Evolutionary conservation across 2,329 filamentous ascomycete species (phyloP), one percentile per base, ranked within the genome.

Genomic region (Sporothrix variecibatus): DNA sequence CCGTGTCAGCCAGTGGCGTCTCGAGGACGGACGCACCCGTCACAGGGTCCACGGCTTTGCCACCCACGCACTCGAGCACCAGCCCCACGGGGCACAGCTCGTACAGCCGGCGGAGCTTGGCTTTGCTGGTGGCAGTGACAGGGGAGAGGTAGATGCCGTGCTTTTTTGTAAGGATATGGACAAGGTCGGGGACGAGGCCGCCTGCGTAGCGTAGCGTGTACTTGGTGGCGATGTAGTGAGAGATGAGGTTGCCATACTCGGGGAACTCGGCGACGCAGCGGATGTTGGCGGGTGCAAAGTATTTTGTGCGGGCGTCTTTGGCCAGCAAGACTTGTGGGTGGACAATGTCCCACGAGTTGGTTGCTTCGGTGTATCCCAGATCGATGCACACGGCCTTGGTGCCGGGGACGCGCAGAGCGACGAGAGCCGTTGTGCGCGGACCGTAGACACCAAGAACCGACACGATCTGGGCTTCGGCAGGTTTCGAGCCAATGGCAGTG

Each of bases 201-300:
- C 89, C 89, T 23, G 85, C 85, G 77, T 91, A 91, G 2, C 89
- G 82, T 51, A 91, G 82, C 0, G 89, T 90, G 78, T 90, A 91
- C 77, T 84, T 84, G 56, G 85, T 79, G n/a, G 75, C 65, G 8
- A 91, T 85, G 75, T 85, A 90, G 5, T 82, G 79, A 31, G 81
- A 80, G 4, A 91, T 81, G 0, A 91, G 83, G 0, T 70, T 74
- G 79, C 85, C 83, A 79, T 91, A 91, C 38, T 77, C 76, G 6
- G 80, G 77, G 62, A 86, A 82, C 23, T 90, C 86, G 0, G 86
- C 85, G 0, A 89, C 88, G 0, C 87, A 84, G 11, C 89, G 87
- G 72, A 91, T 80, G 77, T 91, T 91, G 4, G 89, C 89, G 0
- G 89, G 89, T 0, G 89, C 87, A 77, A 91, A 91, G 79, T 90